Percentiles rank a stretch among this genome's conserved stretches.
phyloP scores from a whole-genome alignment of 768 basidiomycete species.

The Guyanaporus albipodus region DNA sequence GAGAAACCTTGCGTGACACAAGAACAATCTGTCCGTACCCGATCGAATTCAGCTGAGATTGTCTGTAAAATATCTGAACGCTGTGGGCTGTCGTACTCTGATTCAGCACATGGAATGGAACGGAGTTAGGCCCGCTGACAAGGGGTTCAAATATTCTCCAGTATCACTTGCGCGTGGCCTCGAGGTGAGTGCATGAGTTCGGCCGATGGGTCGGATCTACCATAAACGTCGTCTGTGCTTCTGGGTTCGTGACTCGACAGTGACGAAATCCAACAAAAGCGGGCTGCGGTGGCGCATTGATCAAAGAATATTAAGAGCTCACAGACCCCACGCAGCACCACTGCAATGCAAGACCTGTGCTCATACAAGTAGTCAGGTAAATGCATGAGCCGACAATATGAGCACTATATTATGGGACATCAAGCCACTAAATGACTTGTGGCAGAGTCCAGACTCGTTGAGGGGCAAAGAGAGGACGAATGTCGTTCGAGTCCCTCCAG shows the following conservation, averaged over 20 bases:
- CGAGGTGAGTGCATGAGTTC: too few species aligned
- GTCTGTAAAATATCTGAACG: too few species aligned
- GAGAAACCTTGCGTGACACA: not conserved
- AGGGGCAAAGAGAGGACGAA: not conserved
- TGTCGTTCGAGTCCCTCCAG: not conserved
- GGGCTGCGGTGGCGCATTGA: conserved; percentile 23
- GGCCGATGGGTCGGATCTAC: not conserved
- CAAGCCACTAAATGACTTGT: conserved; percentile 30
- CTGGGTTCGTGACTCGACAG: not conserved
- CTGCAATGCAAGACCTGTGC: not conserved
- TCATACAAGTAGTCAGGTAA: not conserved
- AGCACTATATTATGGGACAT: conserved; percentile 8
- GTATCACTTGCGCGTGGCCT: not conserved
- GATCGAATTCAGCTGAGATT: not conserved
- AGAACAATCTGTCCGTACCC: conserved; percentile 1
- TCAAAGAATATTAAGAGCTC: conserved; percentile 6
- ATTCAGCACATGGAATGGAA: not conserved
- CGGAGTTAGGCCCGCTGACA: not conserved
- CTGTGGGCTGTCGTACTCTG: conserved; percentile 4
- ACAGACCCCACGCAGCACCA: conserved; percentile 9
- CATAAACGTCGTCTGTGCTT: not conserved
- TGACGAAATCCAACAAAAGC: not conserved
- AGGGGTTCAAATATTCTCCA: too few species aligned
- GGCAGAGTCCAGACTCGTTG: conserved; percentile 12
- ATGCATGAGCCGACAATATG: conserved; percentile 8